Base-by-base conservation (phyloP, 2,329 filamentous ascomycete species). In the Amauroascus niger region DNA sequence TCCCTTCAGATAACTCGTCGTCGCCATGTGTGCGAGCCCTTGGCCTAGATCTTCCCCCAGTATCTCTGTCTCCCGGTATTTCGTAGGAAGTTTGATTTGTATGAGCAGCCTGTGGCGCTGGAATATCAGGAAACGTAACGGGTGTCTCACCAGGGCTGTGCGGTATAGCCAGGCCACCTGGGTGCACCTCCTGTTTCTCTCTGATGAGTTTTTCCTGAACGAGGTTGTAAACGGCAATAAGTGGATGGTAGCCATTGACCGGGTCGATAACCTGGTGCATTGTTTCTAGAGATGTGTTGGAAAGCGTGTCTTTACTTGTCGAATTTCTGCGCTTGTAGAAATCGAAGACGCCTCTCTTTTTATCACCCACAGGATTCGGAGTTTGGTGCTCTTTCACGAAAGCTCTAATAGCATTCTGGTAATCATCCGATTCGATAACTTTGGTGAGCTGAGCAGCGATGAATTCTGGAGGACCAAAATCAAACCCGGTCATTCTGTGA, bases 261-360 rank as follows among this genome's bases (percentile, higher is more conserved):
- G 93, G 90, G 64, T 98, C 93, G 54, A 80, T 81, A 9, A 89
- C 89, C 32, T 91, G 73, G 59, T 88, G 83, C 16, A 97, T 76
- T 3, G 86, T 87, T 67, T 98, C 93, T 1, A 83, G 81, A 49
- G 91, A 97, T n/a, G 87, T 84, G 1, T 83, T 84, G 4, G 79
- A 79, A 58, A 98, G 74, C 2, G 89, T 95, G 65, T 97, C 93
- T 60, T 87, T 82, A 69, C 93, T 97, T 51, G 81, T 84, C 0
- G 91, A 97, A 66, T 90, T 96, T 55, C 90, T 81, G 60, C 93
- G 80, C 71, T 95, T 96, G 73, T 97, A 98, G 65, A 98, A 97
- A 66, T 96, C 91, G 62, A 97, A 96, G 59, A 96, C 91, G 8
- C 88, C 87, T 53, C 91, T 82, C 66, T 82, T 86, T 73, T 89